A percentile compares a stretch with the other conserved stretches of the same genome.
These are phyloP conservation scores for Puccinellia tenuiflora DNA, from an alignment of 176 grass and related monocot species.

Conservation along the genomic window DNA sequence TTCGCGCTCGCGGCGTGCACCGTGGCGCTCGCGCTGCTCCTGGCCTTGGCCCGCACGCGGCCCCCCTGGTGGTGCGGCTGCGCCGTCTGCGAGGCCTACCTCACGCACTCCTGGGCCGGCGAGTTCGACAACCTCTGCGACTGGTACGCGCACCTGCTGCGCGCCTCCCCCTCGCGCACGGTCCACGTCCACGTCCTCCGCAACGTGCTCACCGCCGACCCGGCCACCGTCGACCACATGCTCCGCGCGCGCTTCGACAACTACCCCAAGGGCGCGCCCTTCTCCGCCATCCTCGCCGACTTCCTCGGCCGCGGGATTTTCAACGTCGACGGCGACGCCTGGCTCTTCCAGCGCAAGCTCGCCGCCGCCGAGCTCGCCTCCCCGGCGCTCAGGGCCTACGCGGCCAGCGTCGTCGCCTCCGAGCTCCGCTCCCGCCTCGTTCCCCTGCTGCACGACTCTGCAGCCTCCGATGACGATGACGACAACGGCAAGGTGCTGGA, in stretches of 20 bases:
- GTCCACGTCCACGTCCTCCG: slow-evolving; percentile 77
- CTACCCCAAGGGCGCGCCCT: slow-evolving; percentile 72
- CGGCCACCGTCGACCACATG: slow-evolving; percentile 70
- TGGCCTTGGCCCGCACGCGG: slow-evolving; percentile 22
- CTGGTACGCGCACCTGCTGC: slow-evolving; percentile 89
- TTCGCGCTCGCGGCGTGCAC: slow-evolving; percentile 37
- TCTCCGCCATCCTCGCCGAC: slow-evolving; percentile 75
- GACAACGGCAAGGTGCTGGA: slow-evolving; percentile 39
- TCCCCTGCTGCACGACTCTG: slow-evolving; percentile 56
- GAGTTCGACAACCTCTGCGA: slow-evolving; percentile 80
- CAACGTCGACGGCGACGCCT: slow-evolving; percentile 70
- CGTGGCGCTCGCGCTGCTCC: slow-evolving; percentile 40
- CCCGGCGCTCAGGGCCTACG: slow-evolving; percentile 38
- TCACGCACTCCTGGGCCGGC: slow-evolving; percentile 58
- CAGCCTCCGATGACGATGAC: background rate
- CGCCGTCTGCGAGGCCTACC: slow-evolving; percentile 62
- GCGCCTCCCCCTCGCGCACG: slow-evolving; percentile 52
- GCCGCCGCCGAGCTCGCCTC: slow-evolving; percentile 50
- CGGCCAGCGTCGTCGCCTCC: slow-evolving; percentile 37
- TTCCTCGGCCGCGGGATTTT: slow-evolving; percentile 88
- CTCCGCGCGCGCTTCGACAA: slow-evolving; percentile 57
- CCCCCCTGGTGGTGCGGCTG: slow-evolving; percentile 77
- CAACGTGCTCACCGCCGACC: slow-evolving; percentile 69
- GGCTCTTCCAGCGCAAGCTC: slow-evolving; percentile 75
- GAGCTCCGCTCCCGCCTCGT: slow-evolving; percentile 54